These are phyloP conservation scores for Epithele typhae DNA, from an alignment of 768 basidiomycete species.

Conservation along the genomic window DNA sequence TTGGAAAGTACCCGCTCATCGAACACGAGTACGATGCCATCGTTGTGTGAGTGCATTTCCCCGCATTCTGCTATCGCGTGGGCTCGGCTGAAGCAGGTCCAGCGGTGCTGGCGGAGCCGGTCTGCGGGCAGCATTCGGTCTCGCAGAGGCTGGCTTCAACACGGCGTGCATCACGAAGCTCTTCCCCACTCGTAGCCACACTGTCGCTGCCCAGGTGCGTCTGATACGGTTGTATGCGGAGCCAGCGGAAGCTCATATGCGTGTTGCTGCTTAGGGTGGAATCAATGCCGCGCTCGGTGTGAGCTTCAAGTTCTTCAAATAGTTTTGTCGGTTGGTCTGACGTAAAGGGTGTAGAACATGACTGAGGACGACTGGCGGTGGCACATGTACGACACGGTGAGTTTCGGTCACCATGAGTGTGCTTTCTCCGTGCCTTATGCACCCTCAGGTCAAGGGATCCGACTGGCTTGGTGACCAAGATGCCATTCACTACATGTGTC, in stretches of 20 bases:
- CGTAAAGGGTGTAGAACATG: constrained; percentile 69
- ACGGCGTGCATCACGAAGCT: constrained; percentile 99
- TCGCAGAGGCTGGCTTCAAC: constrained; percentile 97
- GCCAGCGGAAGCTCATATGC: constrained; percentile 8
- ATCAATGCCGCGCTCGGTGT: constrained; percentile 97
- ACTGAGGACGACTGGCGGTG: constrained; percentile 99
- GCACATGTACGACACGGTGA: constrained; percentile 96
- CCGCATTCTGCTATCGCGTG: too few relatives aligned
- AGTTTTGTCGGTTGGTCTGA: not conserved
- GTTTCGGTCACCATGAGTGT: constrained; percentile 22
- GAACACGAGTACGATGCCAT: constrained; percentile 99
- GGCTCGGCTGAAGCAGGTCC: not conserved
- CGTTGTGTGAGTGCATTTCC: constrained; percentile 74
- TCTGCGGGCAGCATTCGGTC: constrained; percentile 95
- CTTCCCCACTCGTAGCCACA: constrained; percentile 98
- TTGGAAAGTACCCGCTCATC: constrained; percentile 91
- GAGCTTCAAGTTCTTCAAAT: constrained; percentile 32
- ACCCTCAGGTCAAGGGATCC: constrained; percentile 88
- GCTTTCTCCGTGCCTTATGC: constrained; percentile 9
- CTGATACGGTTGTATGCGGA: not conserved
- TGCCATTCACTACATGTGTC: constrained; percentile 99
- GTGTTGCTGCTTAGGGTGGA: constrained; percentile 60
- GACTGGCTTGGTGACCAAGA: constrained; percentile 99
- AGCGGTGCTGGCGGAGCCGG: constrained; percentile 57
- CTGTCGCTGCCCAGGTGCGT: constrained; percentile 91